Conservation (phyloP, 2,329 filamentous ascomycete genomes). For the Gliomastix tumulicola region DNA sequence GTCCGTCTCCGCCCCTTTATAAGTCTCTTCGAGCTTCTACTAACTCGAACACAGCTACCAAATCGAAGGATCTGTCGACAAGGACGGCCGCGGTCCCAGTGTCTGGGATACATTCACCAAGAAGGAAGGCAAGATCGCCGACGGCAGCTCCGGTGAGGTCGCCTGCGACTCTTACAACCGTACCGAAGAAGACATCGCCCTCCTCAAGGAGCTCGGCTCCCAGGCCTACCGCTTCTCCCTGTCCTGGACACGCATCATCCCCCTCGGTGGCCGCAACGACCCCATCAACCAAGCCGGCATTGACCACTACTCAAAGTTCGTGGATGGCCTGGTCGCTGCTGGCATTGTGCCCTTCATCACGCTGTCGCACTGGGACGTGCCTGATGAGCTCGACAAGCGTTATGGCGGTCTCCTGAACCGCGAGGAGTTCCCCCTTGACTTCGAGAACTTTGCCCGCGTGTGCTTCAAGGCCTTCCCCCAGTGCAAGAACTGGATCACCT, state of each 20-base stretch:
- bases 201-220: conserved; percentile 68
- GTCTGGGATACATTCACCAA: conserved; percentile 91
- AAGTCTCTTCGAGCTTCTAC: neutral
- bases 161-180: conserved; percentile 87
- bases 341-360: conserved; percentile 79
- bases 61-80: conserved; percentile 69
- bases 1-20: conserved; percentile 24
- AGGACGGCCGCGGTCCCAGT: conserved; percentile 72
- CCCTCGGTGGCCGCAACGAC: conserved; percentile 75
- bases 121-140: conserved; percentile 75
- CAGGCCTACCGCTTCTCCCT: conserved; percentile 79
- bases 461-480: conserved; percentile 68
- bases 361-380: conserved; percentile 84
- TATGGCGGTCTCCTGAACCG: conserved; percentile 79
- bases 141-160: conserved; percentile 65
- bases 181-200: conserved; percentile 66
- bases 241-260: conserved; percentile 79
- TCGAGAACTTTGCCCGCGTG: conserved; percentile 68
- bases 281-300: conserved; percentile 73
- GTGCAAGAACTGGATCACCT: conserved; percentile 85
- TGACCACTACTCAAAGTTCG: conserved; percentile 70
- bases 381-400: conserved; percentile 68
- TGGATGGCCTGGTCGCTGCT: conserved; percentile 68
- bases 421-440: conserved; percentile 77
- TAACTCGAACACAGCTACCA: conserved; percentile 59